Evolutionary conservation across 768 basidiomycete species (phyloP).

Genomic region (Leccinum subgranulosum): DNA sequence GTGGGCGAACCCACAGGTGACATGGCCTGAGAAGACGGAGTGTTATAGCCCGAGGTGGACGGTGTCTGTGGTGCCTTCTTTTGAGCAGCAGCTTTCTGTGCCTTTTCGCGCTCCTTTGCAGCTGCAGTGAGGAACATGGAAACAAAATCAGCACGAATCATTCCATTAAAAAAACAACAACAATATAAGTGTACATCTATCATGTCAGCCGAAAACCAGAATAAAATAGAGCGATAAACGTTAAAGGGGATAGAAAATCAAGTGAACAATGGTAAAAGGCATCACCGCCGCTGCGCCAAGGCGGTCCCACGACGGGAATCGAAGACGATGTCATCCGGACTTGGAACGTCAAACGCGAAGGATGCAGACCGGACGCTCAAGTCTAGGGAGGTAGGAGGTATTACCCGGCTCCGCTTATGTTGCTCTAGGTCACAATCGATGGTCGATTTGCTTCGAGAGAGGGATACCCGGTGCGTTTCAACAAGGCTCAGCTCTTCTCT

Average conservation of each 20-base stretch:
- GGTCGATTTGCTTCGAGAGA: slow-evolving; percentile 30
- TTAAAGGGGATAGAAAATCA: slow-evolving; percentile 1
- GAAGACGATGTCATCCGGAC: slow-evolving; percentile 88
- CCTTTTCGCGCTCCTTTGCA: slow-evolving; percentile 78
- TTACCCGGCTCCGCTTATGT: slow-evolving; percentile 7
- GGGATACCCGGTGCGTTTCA: slow-evolving; percentile 27
- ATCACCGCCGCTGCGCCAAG: slow-evolving; percentile 40
- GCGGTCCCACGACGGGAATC: slow-evolving; percentile 77
- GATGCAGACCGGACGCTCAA: slow-evolving; percentile 32
- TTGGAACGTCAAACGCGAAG: slow-evolving; percentile 78
- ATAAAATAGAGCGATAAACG: slow-evolving; percentile 15
- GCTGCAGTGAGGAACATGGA: slow-evolving; percentile 45
- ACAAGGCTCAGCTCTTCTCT: slow-evolving; percentile 30
- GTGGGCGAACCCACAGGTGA: slow-evolving; percentile 40
- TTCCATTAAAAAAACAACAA: slow-evolving; percentile 33
- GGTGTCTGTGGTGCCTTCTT: slow-evolving; percentile 36
- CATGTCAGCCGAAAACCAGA: slow-evolving; percentile 17
- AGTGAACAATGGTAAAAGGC: slow-evolving; percentile 1
- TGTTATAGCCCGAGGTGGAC: slow-evolving; percentile 36
- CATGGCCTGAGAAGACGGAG: slow-evolving; percentile 43
- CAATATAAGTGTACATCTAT: slow-evolving; percentile 28
- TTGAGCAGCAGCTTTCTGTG: slow-evolving; percentile 51
- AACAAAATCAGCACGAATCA: slow-evolving; percentile 39
- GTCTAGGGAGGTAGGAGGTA: slow-evolving; percentile 31
- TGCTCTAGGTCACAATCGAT: slow-evolving; percentile 15